Evolutionary conservation across 352 stramenopile species (phyloP).

Genomic region (Blastocystis sp.): DNA sequence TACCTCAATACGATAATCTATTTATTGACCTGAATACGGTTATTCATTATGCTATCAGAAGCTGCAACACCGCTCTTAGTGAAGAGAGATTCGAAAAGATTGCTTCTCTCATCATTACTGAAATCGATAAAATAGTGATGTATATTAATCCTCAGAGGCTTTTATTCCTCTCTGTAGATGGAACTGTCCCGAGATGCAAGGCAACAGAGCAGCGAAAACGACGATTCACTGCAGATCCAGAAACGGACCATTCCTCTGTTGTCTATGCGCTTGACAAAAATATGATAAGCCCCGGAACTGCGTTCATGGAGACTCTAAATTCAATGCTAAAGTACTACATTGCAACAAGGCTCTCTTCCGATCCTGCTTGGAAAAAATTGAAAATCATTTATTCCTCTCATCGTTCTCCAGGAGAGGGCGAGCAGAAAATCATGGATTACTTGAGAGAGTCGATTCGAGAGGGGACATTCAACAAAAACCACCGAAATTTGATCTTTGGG

Average conservation of each 20-base stretch:
- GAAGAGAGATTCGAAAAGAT: neutral
- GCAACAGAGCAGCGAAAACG: neutral
- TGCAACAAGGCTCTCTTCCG: slow-evolving; percentile 81
- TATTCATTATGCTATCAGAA: neutral
- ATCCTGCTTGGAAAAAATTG: slow-evolving; percentile 86
- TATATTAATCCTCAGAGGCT: slow-evolving; percentile 49
- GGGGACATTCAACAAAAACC: slow-evolving; percentile 83
- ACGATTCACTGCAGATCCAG: neutral
- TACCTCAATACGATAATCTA: slow-evolving; percentile 44
- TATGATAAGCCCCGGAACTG: slow-evolving; percentile 95
- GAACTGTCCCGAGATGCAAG: neutral
- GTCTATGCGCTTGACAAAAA: slow-evolving; percentile 89
- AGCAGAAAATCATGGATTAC: slow-evolving; percentile 98
- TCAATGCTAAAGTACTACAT: slow-evolving; percentile 74
- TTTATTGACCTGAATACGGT: slow-evolving; percentile 37
- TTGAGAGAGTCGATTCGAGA: slow-evolving; percentile 82
- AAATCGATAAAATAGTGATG: slow-evolving; percentile 22
- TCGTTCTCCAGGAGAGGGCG: slow-evolving; percentile 93
- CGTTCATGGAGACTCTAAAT: slow-evolving; percentile 89
- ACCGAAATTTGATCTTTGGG: slow-evolving; percentile 93
- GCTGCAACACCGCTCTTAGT: neutral
- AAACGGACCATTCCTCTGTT: slow-evolving; percentile 72
- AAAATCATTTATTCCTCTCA: slow-evolving; percentile 90
- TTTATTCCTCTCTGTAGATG: neutral
- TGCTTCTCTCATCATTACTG: neutral